These are phyloP conservation scores for Chrysanthemum makinoi DNA, from an alignment of 129 eudicot genomes.

Conservation along the genomic window DNA sequence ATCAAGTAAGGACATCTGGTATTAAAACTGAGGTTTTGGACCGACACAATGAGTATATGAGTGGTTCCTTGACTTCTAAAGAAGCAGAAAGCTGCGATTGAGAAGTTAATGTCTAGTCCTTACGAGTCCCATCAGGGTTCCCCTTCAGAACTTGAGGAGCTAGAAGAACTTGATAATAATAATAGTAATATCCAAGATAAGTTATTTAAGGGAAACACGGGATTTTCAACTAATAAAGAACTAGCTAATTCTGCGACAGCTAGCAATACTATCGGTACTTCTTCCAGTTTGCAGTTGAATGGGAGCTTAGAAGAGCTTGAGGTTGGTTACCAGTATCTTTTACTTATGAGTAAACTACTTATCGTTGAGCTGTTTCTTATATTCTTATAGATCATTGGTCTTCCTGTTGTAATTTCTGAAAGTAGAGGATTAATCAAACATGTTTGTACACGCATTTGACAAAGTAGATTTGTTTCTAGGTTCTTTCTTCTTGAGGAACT, in stretches of 20 bases:
- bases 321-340: constrained; percentile 40
- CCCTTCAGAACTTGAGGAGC: constrained; percentile 46
- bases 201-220: constrained; percentile 21
- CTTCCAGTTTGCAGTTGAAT: constrained; percentile 34
- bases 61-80: constrained; percentile 27
- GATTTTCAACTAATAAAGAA: constrained; percentile 30
- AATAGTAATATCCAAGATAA: constrained; percentile 28
- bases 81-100: constrained; percentile 53
- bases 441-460: too few species aligned
- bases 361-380: background rate
- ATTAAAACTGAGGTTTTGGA: constrained; percentile 7
- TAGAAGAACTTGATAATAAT: constrained; percentile 34
- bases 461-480: too few species aligned
- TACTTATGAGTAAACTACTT: background rate
- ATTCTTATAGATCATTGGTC: too few species aligned
- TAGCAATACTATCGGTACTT: constrained; percentile 20
- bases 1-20: constrained; percentile 24
- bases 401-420: too few species aligned
- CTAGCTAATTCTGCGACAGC: constrained; percentile 26
- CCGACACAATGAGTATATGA: constrained; percentile 24
- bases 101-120: constrained; percentile 43
- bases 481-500: too few species aligned
- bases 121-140: constrained; percentile 37
- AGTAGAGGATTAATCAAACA: too few species aligned
- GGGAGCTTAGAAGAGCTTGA: constrained; percentile 85